These are phyloP conservation scores for Phytopythium litorale DNA, from an alignment of 352 stramenopile genomes.

Conservation along the genomic window DNA sequence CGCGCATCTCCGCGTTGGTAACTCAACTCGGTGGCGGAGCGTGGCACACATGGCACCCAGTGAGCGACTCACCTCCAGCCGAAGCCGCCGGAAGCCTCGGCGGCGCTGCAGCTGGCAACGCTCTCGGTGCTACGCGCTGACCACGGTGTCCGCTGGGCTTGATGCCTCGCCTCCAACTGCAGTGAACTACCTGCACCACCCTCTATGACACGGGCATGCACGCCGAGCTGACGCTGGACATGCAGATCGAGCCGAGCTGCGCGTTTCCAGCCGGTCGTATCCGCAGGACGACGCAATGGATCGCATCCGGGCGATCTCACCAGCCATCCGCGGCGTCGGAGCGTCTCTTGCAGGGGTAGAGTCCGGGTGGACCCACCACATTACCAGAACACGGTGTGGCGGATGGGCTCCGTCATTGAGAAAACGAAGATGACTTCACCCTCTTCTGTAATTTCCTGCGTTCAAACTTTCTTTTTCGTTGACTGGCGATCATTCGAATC, in stretches of 20 bases:
- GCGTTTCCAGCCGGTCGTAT: too few relatives aligned
- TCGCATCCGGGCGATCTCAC: too few relatives aligned
- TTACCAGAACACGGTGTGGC: background rate
- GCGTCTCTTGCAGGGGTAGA: too few relatives aligned
- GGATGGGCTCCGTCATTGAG: background rate
- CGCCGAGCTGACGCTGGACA: too few relatives aligned
- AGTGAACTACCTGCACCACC: too few relatives aligned
- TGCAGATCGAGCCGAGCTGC: too few relatives aligned
- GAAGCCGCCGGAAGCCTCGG: background rate
- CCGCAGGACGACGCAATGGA: too few relatives aligned
- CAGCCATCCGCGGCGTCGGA: too few relatives aligned
- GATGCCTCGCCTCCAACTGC: background rate
- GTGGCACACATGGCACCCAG: background rate
- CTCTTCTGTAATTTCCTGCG: background rate
- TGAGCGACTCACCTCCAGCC: background rate
- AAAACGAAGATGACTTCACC: background rate
- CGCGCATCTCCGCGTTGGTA: background rate
- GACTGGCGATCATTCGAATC: background rate
- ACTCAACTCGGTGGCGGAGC: slow-evolving; percentile 6
- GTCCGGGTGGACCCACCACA: background rate
- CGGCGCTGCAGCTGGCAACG: background rate
- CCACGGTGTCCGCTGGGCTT: background rate
- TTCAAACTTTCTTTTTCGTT: background rate
- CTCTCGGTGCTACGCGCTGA: background rate
- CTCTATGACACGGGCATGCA: too few relatives aligned